Conservation (phyloP, 73 alveolate genomes). For the Uronychia binucleata region DNA sequence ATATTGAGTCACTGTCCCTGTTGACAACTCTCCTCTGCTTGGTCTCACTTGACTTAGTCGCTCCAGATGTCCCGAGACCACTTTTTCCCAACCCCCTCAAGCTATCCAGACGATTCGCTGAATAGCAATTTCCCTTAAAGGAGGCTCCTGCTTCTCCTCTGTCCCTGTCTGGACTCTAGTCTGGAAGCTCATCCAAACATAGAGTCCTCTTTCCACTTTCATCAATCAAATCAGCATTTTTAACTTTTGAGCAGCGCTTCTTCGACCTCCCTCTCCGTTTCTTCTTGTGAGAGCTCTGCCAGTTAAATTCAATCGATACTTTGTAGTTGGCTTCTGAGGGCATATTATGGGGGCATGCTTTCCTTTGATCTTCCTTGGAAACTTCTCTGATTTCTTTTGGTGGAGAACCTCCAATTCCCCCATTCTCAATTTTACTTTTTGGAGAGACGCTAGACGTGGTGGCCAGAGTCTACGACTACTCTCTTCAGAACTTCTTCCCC, state of each 20-base stretch:
- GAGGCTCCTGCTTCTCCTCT: background rate
- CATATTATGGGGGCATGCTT: background rate
- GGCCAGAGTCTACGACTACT: background rate
- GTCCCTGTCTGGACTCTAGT: background rate
- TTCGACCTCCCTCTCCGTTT: background rate
- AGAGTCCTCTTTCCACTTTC: background rate
- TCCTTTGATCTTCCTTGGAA: background rate
- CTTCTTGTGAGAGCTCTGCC: background rate
- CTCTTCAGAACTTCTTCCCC: background rate
- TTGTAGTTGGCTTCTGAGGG: background rate
- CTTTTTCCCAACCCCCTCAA: too few relatives aligned
- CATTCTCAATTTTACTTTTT: too few relatives aligned
- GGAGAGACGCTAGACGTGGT: background rate
- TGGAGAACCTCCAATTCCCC: background rate
- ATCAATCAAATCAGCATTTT: background rate
- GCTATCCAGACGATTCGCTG: too few relatives aligned
- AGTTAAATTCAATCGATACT: background rate
- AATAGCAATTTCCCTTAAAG: too few relatives aligned
- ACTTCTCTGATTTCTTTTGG: background rate
- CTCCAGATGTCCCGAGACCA: too few relatives aligned
- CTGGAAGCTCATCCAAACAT: background rate
- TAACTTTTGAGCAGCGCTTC: background rate
- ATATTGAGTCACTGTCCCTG: too few relatives aligned
- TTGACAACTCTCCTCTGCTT: too few relatives aligned
- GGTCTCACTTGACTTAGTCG: too few relatives aligned